Percentiles rank a stretch among this genome's conserved stretches.
Evolutionary conservation across 2,329 filamentous ascomycete genomes (phyloP).

Genomic region (Xenosphaeropsis pyriputrescens): DNA sequence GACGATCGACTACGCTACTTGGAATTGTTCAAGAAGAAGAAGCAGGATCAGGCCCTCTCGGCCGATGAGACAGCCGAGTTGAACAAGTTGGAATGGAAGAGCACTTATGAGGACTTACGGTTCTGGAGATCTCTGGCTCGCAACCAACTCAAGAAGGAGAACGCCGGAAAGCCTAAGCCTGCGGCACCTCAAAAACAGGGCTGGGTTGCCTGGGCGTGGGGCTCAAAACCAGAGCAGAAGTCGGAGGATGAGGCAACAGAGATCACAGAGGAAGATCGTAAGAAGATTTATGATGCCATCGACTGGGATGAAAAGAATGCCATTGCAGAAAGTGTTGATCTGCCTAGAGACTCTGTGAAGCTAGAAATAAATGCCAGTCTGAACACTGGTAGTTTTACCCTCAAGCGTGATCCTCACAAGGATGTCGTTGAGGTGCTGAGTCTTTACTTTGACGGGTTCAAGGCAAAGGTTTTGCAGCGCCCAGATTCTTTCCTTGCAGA

Average conservation of each 20-base stretch:
- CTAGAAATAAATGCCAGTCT: conserved; percentile 84
- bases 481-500: conserved; percentile 85
- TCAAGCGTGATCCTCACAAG: conserved; percentile 75
- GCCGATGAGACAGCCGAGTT: conserved; percentile 59
- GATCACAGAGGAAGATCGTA: conserved; percentile 90
- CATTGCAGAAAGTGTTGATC: conserved; percentile 73
- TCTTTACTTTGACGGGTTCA: conserved; percentile 88
- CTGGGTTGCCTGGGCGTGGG: conserved; percentile 90
- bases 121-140: conserved; percentile 94
- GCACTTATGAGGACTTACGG: conserved; percentile 85
- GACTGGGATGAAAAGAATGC: conserved; percentile 97
- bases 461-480: conserved; percentile 75
- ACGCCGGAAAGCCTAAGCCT: conserved; percentile 71
- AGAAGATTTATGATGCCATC: conserved; percentile 93
- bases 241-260: conserved; percentile 61
- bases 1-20: conserved; percentile 87
- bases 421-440: conserved; percentile 69
- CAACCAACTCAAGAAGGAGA: conserved; percentile 91
- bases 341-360: conserved; percentile 83
- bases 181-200: conserved; percentile 53
- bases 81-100: conserved; percentile 67
- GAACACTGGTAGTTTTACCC: conserved; percentile 90
- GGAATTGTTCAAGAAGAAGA: conserved; percentile 88
- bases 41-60: conserved; percentile 53
- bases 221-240: conserved; percentile 45